Conservation (phyloP, 2,329 filamentous ascomycete species). For the Colletotrichum phormii region DNA sequence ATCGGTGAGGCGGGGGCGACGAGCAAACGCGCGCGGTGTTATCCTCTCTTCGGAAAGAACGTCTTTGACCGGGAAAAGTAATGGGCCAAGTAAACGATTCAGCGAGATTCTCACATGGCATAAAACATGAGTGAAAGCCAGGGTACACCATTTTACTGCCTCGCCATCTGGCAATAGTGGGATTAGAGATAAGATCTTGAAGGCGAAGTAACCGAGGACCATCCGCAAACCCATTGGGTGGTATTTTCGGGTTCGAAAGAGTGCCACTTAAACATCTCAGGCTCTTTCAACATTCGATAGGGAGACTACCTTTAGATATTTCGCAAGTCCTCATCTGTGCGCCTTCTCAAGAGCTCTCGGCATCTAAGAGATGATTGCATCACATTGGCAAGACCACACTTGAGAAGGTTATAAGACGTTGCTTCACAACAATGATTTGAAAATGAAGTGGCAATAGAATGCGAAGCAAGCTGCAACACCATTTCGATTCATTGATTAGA, state of each 20-base stretch:
- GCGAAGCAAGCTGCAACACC: background rate
- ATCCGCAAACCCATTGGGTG: background rate
- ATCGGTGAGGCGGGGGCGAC: background rate
- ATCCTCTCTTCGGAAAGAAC: background rate
- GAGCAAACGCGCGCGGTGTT: background rate
- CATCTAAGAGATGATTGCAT: too few species aligned
- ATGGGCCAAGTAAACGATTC: background rate
- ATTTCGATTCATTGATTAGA: background rate
- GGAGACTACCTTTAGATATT: too few species aligned
- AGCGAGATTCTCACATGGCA: background rate
- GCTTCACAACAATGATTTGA: background rate
- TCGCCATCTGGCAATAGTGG: background rate
- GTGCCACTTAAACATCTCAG: too few species aligned
- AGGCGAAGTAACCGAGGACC: background rate
- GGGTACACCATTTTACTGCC: background rate
- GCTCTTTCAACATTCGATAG: too few species aligned
- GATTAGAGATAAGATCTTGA: background rate
- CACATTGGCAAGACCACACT: background rate
- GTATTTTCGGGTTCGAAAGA: background rate
- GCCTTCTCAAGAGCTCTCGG: too few species aligned
- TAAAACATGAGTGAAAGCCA: background rate
- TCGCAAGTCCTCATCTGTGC: too few species aligned
- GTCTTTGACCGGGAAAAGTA: background rate
- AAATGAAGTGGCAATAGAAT: background rate
- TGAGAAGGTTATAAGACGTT: too few species aligned